Conservation (phyloP, 768 basidiomycete genomes). For the Boletus rubropictus region DNA sequence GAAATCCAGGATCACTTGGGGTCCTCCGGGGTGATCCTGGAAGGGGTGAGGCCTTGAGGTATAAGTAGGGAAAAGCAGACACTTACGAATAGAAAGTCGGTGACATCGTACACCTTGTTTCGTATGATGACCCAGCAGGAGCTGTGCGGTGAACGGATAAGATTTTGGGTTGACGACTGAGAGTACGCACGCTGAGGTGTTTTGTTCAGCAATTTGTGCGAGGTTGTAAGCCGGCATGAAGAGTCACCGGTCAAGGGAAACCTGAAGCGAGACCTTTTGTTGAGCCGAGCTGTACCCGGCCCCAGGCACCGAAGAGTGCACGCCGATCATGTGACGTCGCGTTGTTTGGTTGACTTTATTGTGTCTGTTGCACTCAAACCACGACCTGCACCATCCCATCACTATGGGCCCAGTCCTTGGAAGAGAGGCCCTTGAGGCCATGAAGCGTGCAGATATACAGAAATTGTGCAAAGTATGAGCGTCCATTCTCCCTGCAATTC, state of each 20-base stretch:
- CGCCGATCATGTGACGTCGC: slow-evolving; percentile 39
- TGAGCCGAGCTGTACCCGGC: neutral
- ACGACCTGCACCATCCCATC: slow-evolving; percentile 21
- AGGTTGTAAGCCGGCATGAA: slow-evolving; percentile 41
- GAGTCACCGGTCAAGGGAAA: no score
- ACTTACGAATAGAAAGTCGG: slow-evolving; percentile 64
- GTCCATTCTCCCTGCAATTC: slow-evolving; percentile 10
- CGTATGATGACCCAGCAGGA: slow-evolving; percentile 84
- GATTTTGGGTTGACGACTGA: neutral
- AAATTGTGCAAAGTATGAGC: slow-evolving; percentile 51
- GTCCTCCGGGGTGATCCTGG: slow-evolving; percentile 77
- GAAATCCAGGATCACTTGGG: slow-evolving; percentile 74
- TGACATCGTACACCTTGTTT: slow-evolving; percentile 81
- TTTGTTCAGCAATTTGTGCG: slow-evolving; percentile 57
- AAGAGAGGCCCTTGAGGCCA: slow-evolving; percentile 44
- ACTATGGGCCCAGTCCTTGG: slow-evolving; percentile 37
- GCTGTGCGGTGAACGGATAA: slow-evolving; percentile 31
- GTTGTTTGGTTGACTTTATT: slow-evolving; percentile 44
- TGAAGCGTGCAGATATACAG: slow-evolving; percentile 55
- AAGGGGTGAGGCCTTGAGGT: slow-evolving; percentile 7
- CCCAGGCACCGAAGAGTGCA: neutral
- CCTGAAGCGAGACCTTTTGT: neutral
- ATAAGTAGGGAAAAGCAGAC: no score
- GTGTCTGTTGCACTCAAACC: slow-evolving; percentile 45
- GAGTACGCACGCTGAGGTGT: slow-evolving; percentile 40